Conservation (phyloP, 208 protist genomes). For the Leishmania major region DNA sequence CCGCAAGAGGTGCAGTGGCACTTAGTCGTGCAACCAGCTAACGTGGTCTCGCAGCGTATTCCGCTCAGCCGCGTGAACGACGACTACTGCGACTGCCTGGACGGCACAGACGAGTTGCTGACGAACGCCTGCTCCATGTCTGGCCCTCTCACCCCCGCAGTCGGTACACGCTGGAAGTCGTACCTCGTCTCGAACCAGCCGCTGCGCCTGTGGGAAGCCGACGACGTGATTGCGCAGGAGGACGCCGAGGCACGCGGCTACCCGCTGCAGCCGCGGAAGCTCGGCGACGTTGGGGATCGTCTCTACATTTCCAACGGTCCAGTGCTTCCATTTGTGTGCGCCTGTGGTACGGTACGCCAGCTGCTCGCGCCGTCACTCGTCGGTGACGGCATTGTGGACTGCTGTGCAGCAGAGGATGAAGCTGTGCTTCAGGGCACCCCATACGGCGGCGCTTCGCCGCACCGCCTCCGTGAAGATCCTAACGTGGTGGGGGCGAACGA, state of each 20-base stretch:
- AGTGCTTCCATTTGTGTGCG: conserved; percentile 60
- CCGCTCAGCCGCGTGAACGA: conserved; percentile 63
- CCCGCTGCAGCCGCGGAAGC: conserved; percentile 24
- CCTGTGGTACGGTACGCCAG: conserved; percentile 26
- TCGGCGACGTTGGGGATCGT: conserved; percentile 27
- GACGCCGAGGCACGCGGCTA: conserved; percentile 25
- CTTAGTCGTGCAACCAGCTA: conserved; percentile 24
- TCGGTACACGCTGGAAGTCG: conserved; percentile 46
- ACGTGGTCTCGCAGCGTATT: conserved; percentile 62
- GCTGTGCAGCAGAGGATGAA: conserved; percentile 74
- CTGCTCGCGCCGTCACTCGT: conserved; percentile 70
- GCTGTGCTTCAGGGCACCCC: conserved; percentile 10
- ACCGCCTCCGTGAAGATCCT: background rate
- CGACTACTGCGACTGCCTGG: conserved; percentile 88
- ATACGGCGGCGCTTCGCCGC: background rate
- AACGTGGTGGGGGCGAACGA: background rate
- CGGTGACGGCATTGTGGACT: conserved; percentile 77
- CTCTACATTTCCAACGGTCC: conserved; percentile 37
- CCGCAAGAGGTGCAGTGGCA: conserved; percentile 53
- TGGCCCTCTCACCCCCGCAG: conserved; percentile 43
- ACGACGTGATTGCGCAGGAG: conserved; percentile 19
- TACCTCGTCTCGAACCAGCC: conserved; percentile 48
- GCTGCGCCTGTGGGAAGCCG: conserved; percentile 52
- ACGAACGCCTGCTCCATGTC: conserved; percentile 83
- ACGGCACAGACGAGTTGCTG: conserved; percentile 77